Evolutionary conservation across 768 basidiomycete genomes (phyloP).

Genomic region (Tylopilus intermedius): DNA sequence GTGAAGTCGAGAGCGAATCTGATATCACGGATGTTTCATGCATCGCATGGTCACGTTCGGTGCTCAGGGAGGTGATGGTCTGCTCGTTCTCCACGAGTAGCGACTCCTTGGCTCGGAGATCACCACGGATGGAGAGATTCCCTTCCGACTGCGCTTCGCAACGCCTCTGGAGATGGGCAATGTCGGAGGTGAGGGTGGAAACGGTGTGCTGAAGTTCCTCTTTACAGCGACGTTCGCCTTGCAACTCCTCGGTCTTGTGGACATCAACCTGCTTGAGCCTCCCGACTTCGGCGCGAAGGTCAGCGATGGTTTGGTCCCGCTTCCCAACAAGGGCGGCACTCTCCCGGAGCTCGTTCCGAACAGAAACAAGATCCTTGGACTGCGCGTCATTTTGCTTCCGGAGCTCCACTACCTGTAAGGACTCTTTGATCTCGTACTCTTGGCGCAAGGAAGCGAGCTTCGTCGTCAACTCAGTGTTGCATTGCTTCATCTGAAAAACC

Average conservation of each 20-base stretch:
- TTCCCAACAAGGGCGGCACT: background rate
- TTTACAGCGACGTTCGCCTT: background rate
- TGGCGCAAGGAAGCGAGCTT: background rate
- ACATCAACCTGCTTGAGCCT: too few species aligned
- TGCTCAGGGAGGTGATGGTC: background rate
- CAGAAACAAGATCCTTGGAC: background rate
- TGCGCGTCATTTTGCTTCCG: background rate
- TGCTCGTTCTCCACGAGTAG: conserved; percentile 4
- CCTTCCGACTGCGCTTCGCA: background rate
- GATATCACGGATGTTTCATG: background rate
- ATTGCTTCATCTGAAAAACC: background rate
- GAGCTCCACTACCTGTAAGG: background rate
- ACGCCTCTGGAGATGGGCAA: background rate
- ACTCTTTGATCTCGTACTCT: background rate
- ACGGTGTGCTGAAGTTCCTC: conserved; percentile 1
- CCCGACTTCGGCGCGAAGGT: too few species aligned
- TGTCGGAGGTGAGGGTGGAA: background rate
- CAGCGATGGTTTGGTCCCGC: background rate
- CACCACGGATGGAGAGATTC: background rate
- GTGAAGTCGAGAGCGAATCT: background rate
- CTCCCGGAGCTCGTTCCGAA: background rate
- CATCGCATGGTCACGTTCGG: background rate
- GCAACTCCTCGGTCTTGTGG: too few species aligned
- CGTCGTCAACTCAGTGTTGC: background rate
- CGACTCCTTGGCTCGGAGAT: background rate